These are phyloP conservation scores for Quercus parvula DNA, from an alignment of 306 rosid genomes.

Conservation along the genomic window DNA sequence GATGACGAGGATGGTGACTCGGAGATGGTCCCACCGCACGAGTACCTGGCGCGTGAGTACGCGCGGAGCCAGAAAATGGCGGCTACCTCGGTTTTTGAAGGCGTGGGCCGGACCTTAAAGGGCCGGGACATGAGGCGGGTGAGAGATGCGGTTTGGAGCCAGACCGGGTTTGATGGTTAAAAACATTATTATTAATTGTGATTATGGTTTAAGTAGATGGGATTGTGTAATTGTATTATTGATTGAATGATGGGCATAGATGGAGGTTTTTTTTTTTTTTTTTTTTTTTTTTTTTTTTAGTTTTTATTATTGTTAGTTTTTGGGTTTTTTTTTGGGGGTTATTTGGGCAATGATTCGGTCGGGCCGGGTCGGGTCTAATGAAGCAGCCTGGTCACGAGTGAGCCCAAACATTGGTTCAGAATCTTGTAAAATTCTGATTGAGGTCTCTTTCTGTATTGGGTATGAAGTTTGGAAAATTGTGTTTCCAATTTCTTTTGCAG, in stretches of 20 bases:
- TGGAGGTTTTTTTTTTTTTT: background rate
- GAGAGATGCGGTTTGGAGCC: constrained; percentile 95
- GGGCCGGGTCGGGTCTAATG: constrained; percentile 34
- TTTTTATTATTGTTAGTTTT: background rate
- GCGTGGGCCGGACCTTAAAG: constrained; percentile 90
- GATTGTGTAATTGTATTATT: background rate
- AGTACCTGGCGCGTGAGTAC: constrained; percentile 76
- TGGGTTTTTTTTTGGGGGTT: background rate
- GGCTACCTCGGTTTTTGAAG: constrained; percentile 86
- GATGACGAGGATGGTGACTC: constrained; percentile 41
- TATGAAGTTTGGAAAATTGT: background rate
- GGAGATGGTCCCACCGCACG: constrained; percentile 93
- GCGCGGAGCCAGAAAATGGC: constrained; percentile 56
- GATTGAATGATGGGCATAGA: constrained; percentile 1
- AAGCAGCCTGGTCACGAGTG: constrained; percentile 50
- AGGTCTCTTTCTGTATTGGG: background rate
- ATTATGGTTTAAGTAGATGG: background rate
- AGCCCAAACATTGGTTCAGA: constrained; percentile 32
- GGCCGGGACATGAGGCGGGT: constrained; percentile 96
- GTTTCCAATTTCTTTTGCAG: constrained; percentile 1
- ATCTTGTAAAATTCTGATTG: background rate
- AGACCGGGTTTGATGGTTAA: constrained; percentile 90
- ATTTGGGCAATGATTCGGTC: constrained; percentile 53
- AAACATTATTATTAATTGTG: constrained; percentile 3
- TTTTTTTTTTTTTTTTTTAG: background rate